A percentile compares a stretch with the other conserved stretches of the same genome.
phyloP scores from a whole-genome alignment of 768 basidiomycete genomes.

The Nidularia sp. region DNA sequence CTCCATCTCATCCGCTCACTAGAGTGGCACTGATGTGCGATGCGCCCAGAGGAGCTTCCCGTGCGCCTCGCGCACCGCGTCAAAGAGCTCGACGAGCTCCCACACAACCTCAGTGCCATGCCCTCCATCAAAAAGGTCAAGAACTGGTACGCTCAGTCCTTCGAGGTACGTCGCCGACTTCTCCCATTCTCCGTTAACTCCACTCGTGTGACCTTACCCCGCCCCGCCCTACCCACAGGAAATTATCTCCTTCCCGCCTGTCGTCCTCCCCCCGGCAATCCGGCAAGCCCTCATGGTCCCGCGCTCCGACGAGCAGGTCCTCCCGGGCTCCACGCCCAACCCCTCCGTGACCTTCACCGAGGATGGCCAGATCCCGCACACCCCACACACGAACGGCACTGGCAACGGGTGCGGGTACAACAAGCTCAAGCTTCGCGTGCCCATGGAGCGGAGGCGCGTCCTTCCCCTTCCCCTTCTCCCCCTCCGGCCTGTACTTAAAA shows the following conservation, averaged over 20 bases:
- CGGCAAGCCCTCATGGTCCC: conserved; percentile 59
- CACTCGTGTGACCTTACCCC: neutral
- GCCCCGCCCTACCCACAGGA: conserved; percentile 50
- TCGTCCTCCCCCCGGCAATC: conserved; percentile 64
- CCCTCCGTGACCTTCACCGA: conserved; percentile 56
- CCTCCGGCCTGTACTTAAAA: conserved; percentile 1
- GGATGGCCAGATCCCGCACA: conserved; percentile 13
- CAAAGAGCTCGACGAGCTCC: conserved; percentile 91
- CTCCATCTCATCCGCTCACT: neutral
- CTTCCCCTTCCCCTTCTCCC: conserved; percentile 2
- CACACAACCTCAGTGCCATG: conserved; percentile 89
- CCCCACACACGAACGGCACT: conserved; percentile 2
- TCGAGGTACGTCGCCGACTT: conserved; percentile 63
- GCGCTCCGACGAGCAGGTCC: conserved; percentile 36
- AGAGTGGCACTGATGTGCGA: neutral
- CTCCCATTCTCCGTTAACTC: neutral
- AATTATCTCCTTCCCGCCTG: conserved; percentile 79
- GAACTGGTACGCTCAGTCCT: conserved; percentile 98
- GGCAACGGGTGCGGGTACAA: conserved; percentile 36
- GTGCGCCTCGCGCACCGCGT: conserved; percentile 94
- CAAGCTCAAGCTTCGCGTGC: conserved; percentile 69
- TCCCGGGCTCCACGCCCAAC: conserved; percentile 80
- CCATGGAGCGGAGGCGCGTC: conserved; percentile 76
- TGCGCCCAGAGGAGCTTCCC: conserved; percentile 77
- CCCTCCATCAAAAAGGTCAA: conserved; percentile 91